A percentile compares a stretch with the other conserved stretches of the same genome.
phyloP scores from a whole-genome alignment of 805 yeast species.

The Lipomyces chichibuensis region DNA sequence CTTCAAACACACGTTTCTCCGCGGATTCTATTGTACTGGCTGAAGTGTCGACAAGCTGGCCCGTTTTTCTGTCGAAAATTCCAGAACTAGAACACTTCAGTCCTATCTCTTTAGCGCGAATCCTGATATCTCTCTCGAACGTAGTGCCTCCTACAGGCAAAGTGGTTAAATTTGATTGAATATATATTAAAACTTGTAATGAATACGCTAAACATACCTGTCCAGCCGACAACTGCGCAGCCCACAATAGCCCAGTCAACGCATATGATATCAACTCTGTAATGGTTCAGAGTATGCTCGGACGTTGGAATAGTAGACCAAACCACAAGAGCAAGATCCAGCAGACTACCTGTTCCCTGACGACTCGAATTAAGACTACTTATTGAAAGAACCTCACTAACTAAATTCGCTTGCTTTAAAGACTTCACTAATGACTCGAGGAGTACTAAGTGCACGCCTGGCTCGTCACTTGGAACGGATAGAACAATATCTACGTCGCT shows the following conservation, averaged over 20 bases:
- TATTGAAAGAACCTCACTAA: constrained; percentile 22
- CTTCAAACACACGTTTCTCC: constrained; percentile 31
- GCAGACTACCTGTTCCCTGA: constrained; percentile 2
- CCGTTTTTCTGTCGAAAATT: constrained; percentile 19
- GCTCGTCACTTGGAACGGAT: constrained; percentile 10
- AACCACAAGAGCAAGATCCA: constrained; percentile 31
- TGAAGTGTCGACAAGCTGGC: constrained; percentile 24
- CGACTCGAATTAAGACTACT: not conserved
- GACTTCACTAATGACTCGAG: constrained; percentile 15
- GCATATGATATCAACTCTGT: constrained; percentile 34
- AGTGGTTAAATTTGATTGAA: not conserved
- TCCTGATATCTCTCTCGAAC: constrained; percentile 33
- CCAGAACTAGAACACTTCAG: constrained; percentile 28
- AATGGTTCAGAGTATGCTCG: constrained; percentile 9
- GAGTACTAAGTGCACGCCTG: constrained; percentile 18
- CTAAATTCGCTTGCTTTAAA: constrained; percentile 17
- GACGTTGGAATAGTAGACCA: constrained; percentile 22
- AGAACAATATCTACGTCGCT: constrained; percentile 34
- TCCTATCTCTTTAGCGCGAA: constrained; percentile 20
- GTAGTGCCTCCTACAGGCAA: constrained; percentile 28
- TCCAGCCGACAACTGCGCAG: constrained; percentile 36
- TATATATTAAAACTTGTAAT: not conserved
- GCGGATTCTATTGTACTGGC: constrained; percentile 27
- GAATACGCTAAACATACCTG: constrained; percentile 23
- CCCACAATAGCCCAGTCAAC: constrained; percentile 33